phyloP scores from a whole-genome alignment of 139 green algal genomes.

The Coelastrella sp. region DNA sequence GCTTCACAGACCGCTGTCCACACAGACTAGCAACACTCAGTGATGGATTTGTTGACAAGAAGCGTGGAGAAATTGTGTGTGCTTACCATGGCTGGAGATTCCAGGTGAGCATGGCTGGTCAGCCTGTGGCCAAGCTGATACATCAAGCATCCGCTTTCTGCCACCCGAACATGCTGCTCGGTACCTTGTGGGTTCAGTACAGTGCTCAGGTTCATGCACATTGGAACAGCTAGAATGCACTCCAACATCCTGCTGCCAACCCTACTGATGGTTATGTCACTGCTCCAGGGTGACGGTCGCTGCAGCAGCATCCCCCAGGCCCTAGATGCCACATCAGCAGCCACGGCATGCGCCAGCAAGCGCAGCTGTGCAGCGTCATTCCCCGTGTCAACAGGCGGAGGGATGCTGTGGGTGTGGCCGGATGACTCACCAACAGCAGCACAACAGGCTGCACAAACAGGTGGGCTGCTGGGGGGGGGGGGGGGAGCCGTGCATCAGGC shows the following conservation, averaged over 20 bases:
- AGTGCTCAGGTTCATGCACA: too few relatives aligned
- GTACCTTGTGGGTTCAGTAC: too few relatives aligned
- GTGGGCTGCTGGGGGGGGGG: neutral
- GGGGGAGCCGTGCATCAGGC: neutral
- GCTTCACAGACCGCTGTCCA: conserved; percentile 31
- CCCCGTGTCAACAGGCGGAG: neutral
- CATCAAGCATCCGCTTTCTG: too few relatives aligned
- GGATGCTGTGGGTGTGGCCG: conserved; percentile 45
- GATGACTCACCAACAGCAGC: neutral
- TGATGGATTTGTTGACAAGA: conserved; percentile 32
- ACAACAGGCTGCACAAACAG: neutral
- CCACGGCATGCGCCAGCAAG: conserved; percentile 32
- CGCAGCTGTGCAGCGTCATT: conserved; percentile 25
- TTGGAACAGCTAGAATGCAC: too few relatives aligned
- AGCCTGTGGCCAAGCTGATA: too few relatives aligned
- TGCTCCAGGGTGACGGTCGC: conserved; percentile 7
- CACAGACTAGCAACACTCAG: conserved; percentile 34
- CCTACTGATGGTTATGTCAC: neutral
- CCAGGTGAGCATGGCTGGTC: neutral
- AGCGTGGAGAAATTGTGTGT: conserved; percentile 10
- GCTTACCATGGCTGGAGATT: conserved; percentile 39
- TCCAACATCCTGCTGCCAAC: neutral
- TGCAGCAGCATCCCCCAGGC: conserved; percentile 21
- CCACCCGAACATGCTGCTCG: too few relatives aligned
- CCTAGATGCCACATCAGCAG: neutral